Percentiles rank a stretch among this genome's conserved stretches.
Evolutionary conservation across 495 filamentous ascomycete species (phyloP).

Genomic region (Aspergillus olivimuriae): DNA sequence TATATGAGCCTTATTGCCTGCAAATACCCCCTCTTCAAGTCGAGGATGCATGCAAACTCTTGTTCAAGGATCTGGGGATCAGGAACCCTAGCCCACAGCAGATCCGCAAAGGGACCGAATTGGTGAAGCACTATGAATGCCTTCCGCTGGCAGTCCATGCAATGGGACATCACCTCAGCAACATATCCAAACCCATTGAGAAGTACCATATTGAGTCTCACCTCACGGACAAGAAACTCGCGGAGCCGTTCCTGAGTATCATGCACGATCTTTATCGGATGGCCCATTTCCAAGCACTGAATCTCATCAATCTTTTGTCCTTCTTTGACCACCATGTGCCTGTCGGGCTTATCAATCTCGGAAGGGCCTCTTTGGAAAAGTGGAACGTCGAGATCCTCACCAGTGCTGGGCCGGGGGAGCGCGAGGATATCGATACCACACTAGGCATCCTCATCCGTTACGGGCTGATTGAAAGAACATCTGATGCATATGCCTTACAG

Average conservation of each 20-base stretch:
- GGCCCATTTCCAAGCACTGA: conserved; percentile 55
- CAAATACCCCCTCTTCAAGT: conserved; percentile 52
- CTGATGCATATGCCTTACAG: conserved; percentile 32
- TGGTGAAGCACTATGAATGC: conserved; percentile 64
- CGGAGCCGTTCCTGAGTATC: conserved; percentile 63
- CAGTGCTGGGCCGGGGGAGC: conserved; percentile 44
- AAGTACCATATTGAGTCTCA: conserved; percentile 63
- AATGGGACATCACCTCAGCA: conserved; percentile 66
- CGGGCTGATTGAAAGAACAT: conserved; percentile 58
- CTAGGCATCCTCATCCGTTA: conserved; percentile 62
- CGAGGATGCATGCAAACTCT: conserved; percentile 52
- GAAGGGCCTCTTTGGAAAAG: conserved; percentile 49
- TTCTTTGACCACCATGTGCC: conserved; percentile 73
- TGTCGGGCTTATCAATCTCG: conserved; percentile 66
- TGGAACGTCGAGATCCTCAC: conserved; percentile 43
- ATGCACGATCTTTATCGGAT: conserved; percentile 61
- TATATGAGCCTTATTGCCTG: conserved; percentile 71
- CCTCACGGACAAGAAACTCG: conserved; percentile 58
- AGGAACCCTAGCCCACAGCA: conserved; percentile 49
- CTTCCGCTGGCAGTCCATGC: conserved; percentile 76
- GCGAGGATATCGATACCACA: conserved; percentile 59
- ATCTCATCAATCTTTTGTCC: conserved; percentile 65
- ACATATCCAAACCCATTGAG: conserved; percentile 62
- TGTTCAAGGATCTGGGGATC: conserved; percentile 51
- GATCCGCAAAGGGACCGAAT: conserved; percentile 50